Evolutionary conservation across 2,329 filamentous ascomycete species (phyloP).

Genomic region (Orbilia ellipsospora): DNA sequence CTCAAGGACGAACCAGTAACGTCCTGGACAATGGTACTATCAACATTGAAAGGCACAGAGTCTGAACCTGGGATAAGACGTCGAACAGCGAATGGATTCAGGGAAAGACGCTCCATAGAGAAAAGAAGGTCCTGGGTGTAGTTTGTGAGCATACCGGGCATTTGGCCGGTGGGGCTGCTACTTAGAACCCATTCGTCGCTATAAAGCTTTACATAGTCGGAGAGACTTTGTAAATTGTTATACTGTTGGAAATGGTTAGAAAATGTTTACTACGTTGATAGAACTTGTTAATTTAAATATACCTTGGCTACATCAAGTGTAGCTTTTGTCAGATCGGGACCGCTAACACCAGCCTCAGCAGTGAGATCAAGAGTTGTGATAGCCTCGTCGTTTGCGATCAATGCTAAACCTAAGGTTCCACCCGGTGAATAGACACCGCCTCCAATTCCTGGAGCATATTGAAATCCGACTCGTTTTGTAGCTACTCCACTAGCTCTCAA

Average conservation of each 20-base stretch:
- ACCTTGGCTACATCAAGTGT: conserved; percentile 10
- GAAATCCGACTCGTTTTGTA: conserved; percentile 24
- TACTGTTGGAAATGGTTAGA: conserved; percentile 55
- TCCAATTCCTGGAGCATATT: conserved; percentile 35
- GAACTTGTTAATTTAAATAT: neutral
- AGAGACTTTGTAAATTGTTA: conserved; percentile 60
- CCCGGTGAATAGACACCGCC: conserved; percentile 36
- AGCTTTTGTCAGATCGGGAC: neutral
- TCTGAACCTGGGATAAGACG: conserved; percentile 61
- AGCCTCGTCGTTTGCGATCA: conserved; percentile 14
- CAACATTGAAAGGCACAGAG: conserved; percentile 62
- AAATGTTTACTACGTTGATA: neutral
- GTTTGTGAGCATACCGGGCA: conserved; percentile 63
- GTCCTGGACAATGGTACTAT: conserved; percentile 59
- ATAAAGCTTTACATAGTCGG: conserved; percentile 64
- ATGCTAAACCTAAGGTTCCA: conserved; percentile 12
- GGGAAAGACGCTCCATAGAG: conserved; percentile 66
- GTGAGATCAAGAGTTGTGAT: conserved; percentile 25
- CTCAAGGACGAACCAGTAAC: conserved; percentile 61
- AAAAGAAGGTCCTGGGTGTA: conserved; percentile 66
- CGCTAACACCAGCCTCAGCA: conserved; percentile 6
- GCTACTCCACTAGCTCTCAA: conserved; percentile 10
- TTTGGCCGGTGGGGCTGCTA: conserved; percentile 62
- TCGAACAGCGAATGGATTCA: conserved; percentile 63
- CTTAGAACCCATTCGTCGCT: conserved; percentile 62